phyloP scores from a whole-genome alignment of 164 flowering plant genomes.

The Protea cynaroides region DNA sequence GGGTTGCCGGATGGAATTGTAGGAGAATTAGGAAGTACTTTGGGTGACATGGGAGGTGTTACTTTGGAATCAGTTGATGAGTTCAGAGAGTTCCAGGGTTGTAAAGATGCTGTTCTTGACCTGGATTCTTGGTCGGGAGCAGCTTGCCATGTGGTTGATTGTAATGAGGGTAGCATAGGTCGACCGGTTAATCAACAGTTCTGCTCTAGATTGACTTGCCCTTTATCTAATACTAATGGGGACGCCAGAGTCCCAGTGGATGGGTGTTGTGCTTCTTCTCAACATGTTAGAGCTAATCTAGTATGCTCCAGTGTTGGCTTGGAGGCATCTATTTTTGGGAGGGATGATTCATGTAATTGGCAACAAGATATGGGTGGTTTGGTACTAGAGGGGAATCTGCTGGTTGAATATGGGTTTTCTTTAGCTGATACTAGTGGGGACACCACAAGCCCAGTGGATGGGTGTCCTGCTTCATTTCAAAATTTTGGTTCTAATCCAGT shows the following conservation, averaged over 20 bases:
- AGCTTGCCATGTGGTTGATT: background rate
- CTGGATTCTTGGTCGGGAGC: conserved; percentile 4
- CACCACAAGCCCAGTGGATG: too few relatives aligned
- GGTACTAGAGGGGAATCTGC: too few relatives aligned
- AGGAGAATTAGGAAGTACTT: background rate
- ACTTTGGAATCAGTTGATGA: conserved; percentile 2
- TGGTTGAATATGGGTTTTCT: too few relatives aligned
- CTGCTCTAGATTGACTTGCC: background rate
- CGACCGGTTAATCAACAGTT: conserved; percentile 8
- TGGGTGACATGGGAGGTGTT: background rate
- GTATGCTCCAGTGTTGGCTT: too few relatives aligned
- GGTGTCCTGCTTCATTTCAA: background rate
- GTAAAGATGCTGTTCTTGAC: conserved; percentile 8
- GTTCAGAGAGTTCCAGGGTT: conserved; percentile 3
- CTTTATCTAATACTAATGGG: background rate
- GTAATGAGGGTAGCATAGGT: background rate
- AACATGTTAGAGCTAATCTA: too few relatives aligned
- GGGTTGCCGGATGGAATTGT: conserved; percentile 5
- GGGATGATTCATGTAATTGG: too few relatives aligned
- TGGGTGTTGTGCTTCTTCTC: too few relatives aligned
- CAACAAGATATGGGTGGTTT: too few relatives aligned
- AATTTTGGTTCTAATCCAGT: background rate
- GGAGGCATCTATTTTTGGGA: too few relatives aligned
- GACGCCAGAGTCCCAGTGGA: too few relatives aligned
- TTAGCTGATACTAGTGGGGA: too few relatives aligned